Conservation (phyloP, 352 stramenopile species). For the Globisporangium viniferum region DNA sequence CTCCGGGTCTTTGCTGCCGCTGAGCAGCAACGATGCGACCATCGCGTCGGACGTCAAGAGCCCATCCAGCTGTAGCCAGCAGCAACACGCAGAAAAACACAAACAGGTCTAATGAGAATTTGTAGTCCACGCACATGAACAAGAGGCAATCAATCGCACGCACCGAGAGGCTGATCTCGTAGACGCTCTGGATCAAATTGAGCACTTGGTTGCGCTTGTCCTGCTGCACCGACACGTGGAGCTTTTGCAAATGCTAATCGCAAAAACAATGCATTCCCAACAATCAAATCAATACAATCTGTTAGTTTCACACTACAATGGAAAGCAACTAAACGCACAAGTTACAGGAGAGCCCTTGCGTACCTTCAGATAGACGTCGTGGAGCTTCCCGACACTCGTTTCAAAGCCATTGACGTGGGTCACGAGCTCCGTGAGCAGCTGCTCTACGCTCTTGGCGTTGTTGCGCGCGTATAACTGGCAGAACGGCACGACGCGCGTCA, state of each 20-base stretch:
- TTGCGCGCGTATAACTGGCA: slow-evolving; percentile 55
- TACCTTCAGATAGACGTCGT: slow-evolving; percentile 38
- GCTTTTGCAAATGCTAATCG: slow-evolving; percentile 35
- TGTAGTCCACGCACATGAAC: too few relatives aligned
- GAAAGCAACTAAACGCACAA: too few relatives aligned
- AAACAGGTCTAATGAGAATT: neutral
- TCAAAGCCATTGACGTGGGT: slow-evolving; percentile 21
- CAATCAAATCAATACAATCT: neutral
- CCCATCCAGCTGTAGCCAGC: slow-evolving; percentile 11
- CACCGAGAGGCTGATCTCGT: slow-evolving; percentile 50
- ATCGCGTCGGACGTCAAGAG: slow-evolving; percentile 24
- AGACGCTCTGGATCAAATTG: slow-evolving; percentile 36
- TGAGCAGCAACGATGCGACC: slow-evolving; percentile 31
- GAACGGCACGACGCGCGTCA: slow-evolving; percentile 54
- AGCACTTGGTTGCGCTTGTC: slow-evolving; percentile 35
- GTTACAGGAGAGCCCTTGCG: too few relatives aligned
- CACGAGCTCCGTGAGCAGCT: slow-evolving; percentile 27
- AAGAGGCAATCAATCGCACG: slow-evolving; percentile 1
- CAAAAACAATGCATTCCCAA: neutral
- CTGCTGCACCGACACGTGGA: slow-evolving; percentile 25
- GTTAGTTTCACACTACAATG: neutral
- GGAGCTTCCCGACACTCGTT: slow-evolving; percentile 18
- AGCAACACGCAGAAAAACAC: neutral
- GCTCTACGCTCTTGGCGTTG: slow-evolving; percentile 25
- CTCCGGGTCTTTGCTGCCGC: slow-evolving; percentile 26